Evolutionary conservation across 208 protist species (phyloP).

Genomic region (Leishmania major): DNA sequence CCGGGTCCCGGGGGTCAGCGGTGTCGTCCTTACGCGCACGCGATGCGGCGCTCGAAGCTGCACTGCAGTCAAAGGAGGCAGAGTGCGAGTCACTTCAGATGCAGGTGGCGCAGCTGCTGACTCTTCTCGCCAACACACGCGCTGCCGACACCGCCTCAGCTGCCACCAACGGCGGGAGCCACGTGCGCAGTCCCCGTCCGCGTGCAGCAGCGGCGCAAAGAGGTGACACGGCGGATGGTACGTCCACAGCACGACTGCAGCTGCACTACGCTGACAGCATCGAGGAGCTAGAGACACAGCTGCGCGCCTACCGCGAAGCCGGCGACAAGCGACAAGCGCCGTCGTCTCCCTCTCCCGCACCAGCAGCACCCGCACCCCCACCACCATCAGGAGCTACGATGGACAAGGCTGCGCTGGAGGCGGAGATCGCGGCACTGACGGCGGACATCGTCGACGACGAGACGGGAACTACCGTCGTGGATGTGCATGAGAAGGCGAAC

Average conservation of each 20-base stretch:
- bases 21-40: background rate
- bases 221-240: background rate
- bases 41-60: conserved; percentile 18
- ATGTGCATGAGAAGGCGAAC: conserved; percentile 58
- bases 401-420: conserved; percentile 7
- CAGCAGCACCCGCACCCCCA: background rate
- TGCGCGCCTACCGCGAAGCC: conserved; percentile 7
- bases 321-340: background rate
- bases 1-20: background rate
- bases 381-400: background rate
- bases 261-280: conserved; percentile 7
- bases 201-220: background rate
- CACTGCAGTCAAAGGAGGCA: conserved; percentile 20
- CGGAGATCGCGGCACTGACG: conserved; percentile 38
- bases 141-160: background rate
- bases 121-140: conserved; percentile 7
- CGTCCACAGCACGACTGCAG: background rate
- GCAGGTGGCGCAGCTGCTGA: conserved; percentile 36
- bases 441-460: conserved; percentile 46
- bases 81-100: conserved; percentile 41
- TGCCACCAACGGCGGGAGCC: background rate
- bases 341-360: background rate
- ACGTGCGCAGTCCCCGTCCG: background rate
- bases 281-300: conserved; percentile 19
- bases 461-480: conserved; percentile 30